Evolutionary conservation across 2,329 filamentous ascomycete species (phyloP), one percentile per base, ranked within the genome.

Genomic region (Neonectria ditissima): DNA sequence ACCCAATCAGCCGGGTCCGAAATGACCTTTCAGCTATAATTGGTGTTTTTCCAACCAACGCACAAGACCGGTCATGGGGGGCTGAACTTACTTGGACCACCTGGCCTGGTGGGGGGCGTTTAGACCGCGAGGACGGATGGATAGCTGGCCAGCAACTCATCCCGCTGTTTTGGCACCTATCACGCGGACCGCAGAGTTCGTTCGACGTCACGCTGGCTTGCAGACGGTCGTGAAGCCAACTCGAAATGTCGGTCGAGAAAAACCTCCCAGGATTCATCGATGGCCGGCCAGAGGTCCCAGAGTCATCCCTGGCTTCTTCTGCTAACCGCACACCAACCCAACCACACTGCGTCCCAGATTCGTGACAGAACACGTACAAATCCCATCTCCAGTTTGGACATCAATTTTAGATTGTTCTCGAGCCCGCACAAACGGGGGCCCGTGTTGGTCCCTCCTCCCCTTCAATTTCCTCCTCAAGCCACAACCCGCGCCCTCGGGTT

Each of bases 191-290:
- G 54, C 30, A 20, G 43, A 26, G 24, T 26, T n/a, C n/a, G 11
- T 5, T 28, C 22, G 18, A 32, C 18, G n/a, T 37, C 24, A 28
- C 34, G 34, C 39, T 52, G 30, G 55, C 24, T 28, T 30, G 39
- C 28, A 44, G 18, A 18, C 34, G n/a, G n/a, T n/a, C n/a, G n/a
- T n/a, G n/a, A 26, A 32, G 45, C n/a, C 37, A 20, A 32, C 28
- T 43, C 28, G 37, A n/a, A 57, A 57, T 57, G 55, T 51, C 55
- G 55, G 55, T 57, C n/a, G n/a, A n/a, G n/a, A n/a, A n/a, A n/a
- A n/a, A n/a, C n/a, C n/a, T n/a, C n/a, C n/a, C n/a, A n/a, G n/a
- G n/a, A n/a, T n/a, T n/a, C n/a, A n/a, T n/a, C n/a, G n/a, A n/a
- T n/a, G n/a, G n/a, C n/a, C n/a, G n/a, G n/a, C n/a, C n/a, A n/a